Base-by-base conservation (phyloP, 225 moss, liverwort and hornwort species). In the Bryoerythrophyllum caledonicum region DNA sequence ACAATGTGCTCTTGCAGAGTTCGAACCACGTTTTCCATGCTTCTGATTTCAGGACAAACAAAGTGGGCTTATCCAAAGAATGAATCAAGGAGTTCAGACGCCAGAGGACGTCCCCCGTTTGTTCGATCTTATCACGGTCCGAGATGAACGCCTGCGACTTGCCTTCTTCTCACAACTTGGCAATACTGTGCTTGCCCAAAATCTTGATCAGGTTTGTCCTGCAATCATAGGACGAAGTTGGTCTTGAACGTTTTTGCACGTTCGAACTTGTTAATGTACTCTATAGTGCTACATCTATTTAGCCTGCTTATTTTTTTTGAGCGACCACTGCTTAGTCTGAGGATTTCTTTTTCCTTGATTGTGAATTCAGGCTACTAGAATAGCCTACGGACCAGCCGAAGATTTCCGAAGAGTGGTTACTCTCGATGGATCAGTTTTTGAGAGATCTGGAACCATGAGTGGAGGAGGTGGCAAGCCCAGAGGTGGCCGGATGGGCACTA, bases 381-480 rank as follows among this genome's bases (percentile, higher is more conserved):
- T 97, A 86, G 94, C 97, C 16, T 97, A 94, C 69, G 97, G 97
- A 64, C 81, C 93, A 41, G 84, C 90, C 79, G 83, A 81, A 65
- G 92, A 91, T 64, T 97, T 91, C 74, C 83, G 93, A 44, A 91
- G 97, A 63, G 97, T 97, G 65, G 97, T 97, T 66, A 90, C 94
- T 60, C 80, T 97, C 53, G 94, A 97, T 76, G 97, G 97, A 56
- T 90, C 92, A 67, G 81, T 97, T 73, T 97, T 97, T 77, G 97
- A 97, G 79, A 91, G 81, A 73, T 94, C 97, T 30, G 97, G 97
- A 76, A 97, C 97, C 20, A 94, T 97, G 94, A 93, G 90, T 74
- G 97, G 97, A 70, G 97, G 97, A 54, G 97, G 97, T 75, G 97
- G 94, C 76, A 97, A 94, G 82, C 97, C 94, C 19, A 91, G 84